Evolutionary conservation across 2,329 filamentous ascomycete genomes (phyloP), one percentile per base, ranked within the genome.

Genomic region (Zymoseptoria passerinii): DNA sequence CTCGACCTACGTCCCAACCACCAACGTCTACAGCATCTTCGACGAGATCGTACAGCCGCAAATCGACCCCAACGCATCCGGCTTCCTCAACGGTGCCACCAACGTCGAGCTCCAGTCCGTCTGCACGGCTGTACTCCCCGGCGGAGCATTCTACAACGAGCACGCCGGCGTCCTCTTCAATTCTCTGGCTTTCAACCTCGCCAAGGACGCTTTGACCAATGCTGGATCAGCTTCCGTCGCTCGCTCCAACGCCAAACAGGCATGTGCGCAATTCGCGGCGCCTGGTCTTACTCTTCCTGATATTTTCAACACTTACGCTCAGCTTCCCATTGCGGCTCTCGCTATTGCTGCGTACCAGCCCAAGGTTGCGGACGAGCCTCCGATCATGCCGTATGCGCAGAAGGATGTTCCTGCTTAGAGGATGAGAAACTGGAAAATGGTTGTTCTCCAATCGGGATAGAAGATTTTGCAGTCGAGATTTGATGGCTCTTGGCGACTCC

Each of bases 11-110:
- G 78, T 83, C 0, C 79, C 80, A 1, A 82, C 80, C 0, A 83
- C 81, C 0, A 80, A 75, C 0, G 70, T 83, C 54, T 83, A 80
- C 70, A 77, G 70, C 18, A 68, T 75, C 55, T 69, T 75, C 60
- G 80, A 83, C 61, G 76, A 82, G 63, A 73, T 83, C 55, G 78
- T 82, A 2, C 66, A 81, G 66, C 81, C 78, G 1, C 76, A 80
- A 68, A 62, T 65, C 50, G 80, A 78, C 9, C 70, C 69, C 0
- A 65, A 68, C 4, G 80, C 80, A 0, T 82, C 80, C 0, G 79
- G 75, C 0, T 74, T 68, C 56, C 65, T 79, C 3, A 57, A 69
- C 28, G 76, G 80, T 52, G 68, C 65, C 0, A 73, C 74, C 4
- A 66, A 65, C 9, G 76, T 73, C 29, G 76, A 81, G 55, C 65